Base-by-base conservation (phyloP, 2,329 filamentous ascomycete species). In the Alternaria arbusti region DNA sequence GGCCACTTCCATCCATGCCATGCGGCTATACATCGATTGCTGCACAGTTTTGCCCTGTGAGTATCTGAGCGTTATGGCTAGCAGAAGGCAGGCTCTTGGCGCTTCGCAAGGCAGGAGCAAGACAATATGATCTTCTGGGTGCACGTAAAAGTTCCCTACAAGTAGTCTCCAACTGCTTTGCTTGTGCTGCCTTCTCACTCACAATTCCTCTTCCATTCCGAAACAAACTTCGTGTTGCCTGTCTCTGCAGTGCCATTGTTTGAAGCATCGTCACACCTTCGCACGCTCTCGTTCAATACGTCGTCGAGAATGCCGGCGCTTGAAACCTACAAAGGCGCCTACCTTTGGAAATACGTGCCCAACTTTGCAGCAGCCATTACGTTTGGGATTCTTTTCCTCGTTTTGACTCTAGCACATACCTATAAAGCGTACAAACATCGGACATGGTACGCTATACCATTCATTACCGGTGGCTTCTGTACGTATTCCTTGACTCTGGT, bases 401-500 rank as follows among this genome's bases (percentile, higher is more conserved):
- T 80, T 4, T 65, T 79, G 3, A 83, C 84, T 1, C 28, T 70
- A 1, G 66, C 73, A 2, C 85, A 87, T 63, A 64, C 68, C 1
- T 83, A 74, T 62, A 80, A 81, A 25, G 77, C 86, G 45, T 68
- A 77, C 78, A 28, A 54, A 36, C 43, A 57, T 3, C 75, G 79
- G 36, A 80, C 80, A 11, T 86, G 84, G 81, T 87, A 84, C 67
- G 85, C 85, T 61, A 75, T 82, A 1, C 79, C 82, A 0, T 82
- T 86, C 56, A 66, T 83, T 15, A 66, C 84, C 2, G 85, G 85
- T 0, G 83, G 82, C 1, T 23, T 81, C 4, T 82, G 85, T 86
- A 81, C 62, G 85, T 79, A 65, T 63, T 5, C 5, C 15, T 40
- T 40, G 9, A 11, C 36, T 17, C 36, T 40, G 36, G 15, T 40